These are phyloP conservation scores for Cytospora mali DNA, from an alignment of 2,329 filamentous ascomycete genomes.

Conservation along the genomic window DNA sequence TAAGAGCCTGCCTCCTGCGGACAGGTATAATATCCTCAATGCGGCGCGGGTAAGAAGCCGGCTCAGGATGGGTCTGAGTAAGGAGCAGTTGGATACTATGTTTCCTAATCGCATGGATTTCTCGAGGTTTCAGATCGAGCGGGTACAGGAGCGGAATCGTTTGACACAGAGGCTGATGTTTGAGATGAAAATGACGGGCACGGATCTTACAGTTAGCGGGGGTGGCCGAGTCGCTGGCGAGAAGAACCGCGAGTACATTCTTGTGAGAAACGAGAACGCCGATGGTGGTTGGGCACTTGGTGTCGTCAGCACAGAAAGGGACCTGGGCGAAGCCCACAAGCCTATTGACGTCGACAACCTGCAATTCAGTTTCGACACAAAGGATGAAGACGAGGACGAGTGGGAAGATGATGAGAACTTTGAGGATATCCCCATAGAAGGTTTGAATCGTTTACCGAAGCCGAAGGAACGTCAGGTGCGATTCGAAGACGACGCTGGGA, in stretches of 20 bases:
- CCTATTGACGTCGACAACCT: constrained; percentile 87
- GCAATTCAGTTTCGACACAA: constrained; percentile 58
- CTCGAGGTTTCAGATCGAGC: constrained; percentile 92
- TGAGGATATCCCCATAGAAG: constrained; percentile 90
- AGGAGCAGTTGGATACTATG: constrained; percentile 94
- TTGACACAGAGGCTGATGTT: constrained; percentile 94
- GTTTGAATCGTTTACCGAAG: constrained; percentile 81
- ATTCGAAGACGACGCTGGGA: constrained; percentile 19
- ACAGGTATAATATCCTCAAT: constrained; percentile 97
- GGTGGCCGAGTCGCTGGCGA: constrained; percentile 77
- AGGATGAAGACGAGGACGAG: constrained; percentile 60
- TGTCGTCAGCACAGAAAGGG: constrained; percentile 84
- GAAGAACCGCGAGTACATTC: constrained; percentile 87
- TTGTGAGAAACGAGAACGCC: constrained; percentile 92
- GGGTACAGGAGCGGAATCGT: constrained; percentile 89
- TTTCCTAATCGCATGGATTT: constrained; percentile 98
- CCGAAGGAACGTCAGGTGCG: constrained; percentile 28
- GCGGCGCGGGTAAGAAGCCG: constrained; percentile 86
- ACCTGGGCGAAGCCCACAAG: constrained; percentile 77
- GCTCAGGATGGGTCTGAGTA: constrained; percentile 92
- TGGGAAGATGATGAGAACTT: constrained; percentile 80
- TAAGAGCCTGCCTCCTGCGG: constrained; percentile 81
- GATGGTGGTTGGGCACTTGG: constrained; percentile 96
- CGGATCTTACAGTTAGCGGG: constrained; percentile 69
- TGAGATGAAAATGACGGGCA: constrained; percentile 84